Base-by-base conservation (phyloP, 495 filamentous ascomycete genomes). In the Cenococcum geophilum region DNA sequence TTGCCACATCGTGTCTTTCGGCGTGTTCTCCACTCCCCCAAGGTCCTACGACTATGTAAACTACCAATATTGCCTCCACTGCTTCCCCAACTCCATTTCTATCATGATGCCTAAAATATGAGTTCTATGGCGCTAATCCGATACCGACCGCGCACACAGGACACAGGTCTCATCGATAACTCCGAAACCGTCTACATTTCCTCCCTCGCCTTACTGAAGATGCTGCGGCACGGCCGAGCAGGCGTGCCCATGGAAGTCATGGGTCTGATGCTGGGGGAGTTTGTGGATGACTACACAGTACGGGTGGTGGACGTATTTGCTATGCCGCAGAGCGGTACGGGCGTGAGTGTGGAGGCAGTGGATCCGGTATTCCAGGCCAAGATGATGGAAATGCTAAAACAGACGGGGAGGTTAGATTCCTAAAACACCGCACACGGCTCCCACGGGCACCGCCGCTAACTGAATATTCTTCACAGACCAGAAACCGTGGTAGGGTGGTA, bases 181-280 rank as follows among this genome's bases (percentile, higher is more conserved):
- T 96, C 93, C 67, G 93, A 98, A 80, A 98, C 95, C 57, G 93
- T 98, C 68, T 95, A 98, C 77, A 97, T 98, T 71, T 98, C 93
- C 25, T 98, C 93, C 34, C 83, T 98, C 64, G 93, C 93, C 64
- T 82, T 98, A 40, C 81, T 98, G 68, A 98, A 98, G 82, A 98
- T 98, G 93, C 80, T 98, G 68, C 85, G 92, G 71, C 93, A 98
- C 74, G 93, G 93, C 67, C 86, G 93, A 68, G 93, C 93, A 54
- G 93, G 93, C 76, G 93, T 98, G 57, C 93, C 93, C 27, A 98
- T 98, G 93, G 93, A 98, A 82, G 93, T 98, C 71, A 98, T 98
- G 93, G 93, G 93, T 48, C 77, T 98, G 70, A 97, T 98, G 93
- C 79, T 97, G 62, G 93, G 93, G 70, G 95, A 97, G 70, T 97